Conservation (phyloP, 768 basidiomycete genomes). For the Trametes cubensis region DNA sequence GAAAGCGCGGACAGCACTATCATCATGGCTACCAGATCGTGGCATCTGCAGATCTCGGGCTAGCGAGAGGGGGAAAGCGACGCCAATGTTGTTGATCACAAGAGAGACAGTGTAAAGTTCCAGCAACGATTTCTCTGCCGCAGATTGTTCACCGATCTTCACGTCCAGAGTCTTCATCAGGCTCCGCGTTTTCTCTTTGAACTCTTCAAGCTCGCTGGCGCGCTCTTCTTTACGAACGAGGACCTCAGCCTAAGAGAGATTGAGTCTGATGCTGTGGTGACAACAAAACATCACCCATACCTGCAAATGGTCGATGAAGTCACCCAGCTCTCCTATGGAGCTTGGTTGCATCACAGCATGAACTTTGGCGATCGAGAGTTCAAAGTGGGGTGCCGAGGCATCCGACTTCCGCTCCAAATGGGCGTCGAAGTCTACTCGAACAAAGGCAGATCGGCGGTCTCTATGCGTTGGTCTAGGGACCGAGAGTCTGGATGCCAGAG, state of each 20-base stretch:
- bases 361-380: conserved; percentile 68
- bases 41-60: conserved; percentile 59
- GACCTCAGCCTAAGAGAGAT: conserved; percentile 62
- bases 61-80: conserved; percentile 83
- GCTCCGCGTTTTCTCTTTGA: conserved; percentile 77
- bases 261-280: conserved; percentile 26
- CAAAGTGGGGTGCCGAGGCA: conserved; percentile 38
- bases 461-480: conserved; percentile 51
- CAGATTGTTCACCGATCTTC: conserved; percentile 45
- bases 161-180: conserved; percentile 78
- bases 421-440: conserved; percentile 71
- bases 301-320: conserved; percentile 85
- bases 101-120: conserved; percentile 57
- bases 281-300: conserved; percentile 39
- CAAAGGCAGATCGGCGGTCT: conserved; percentile 77
- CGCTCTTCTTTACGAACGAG: conserved; percentile 73
- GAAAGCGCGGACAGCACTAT: conserved; percentile 72
- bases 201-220: conserved; percentile 73
- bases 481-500: conserved; percentile 65
- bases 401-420: conserved; percentile 24
- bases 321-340: conserved; percentile 87
- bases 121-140: conserved; percentile 51
- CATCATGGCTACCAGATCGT: conserved; percentile 40
- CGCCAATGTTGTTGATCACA: conserved; percentile 70
- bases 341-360: conserved; percentile 95